Evolutionary conservation across 2,329 filamentous ascomycete genomes (phyloP), one percentile per base, ranked within the genome.

Genomic region (Xylariaceae sp.): DNA sequence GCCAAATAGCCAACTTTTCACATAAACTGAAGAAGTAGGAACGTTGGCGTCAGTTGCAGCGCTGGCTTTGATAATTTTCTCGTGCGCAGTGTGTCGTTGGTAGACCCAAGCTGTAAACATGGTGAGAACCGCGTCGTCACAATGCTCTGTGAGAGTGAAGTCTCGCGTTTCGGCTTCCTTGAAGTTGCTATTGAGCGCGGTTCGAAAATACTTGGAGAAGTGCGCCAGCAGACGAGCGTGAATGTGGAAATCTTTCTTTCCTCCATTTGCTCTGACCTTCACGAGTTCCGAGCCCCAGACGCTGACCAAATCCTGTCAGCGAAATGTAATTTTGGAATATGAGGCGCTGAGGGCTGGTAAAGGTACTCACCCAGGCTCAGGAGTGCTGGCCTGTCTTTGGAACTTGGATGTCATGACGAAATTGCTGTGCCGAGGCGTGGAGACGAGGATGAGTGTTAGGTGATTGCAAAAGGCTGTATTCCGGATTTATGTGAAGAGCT

Each of bases 131-230:
- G 11, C 18, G 5, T 41, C 42, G 42, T 36, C 19, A 32, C 32
- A 45, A 18, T 45, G 31, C 19, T 45, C 35, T 12, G 32, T 36
- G 14, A 47, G 33, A 7, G n/a, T 11, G 14, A 35, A 33, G 7
- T 14, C 19, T 5, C 11, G 27, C 17, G 14, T 32, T 39, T 10
- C 6, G 18, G 30, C 30, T 11, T 36, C 32, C 27, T 11, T 3
- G 15, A 42, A 27, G 11, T 39, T 12, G 22, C 10, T 33, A 19
- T 53, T 42, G 14, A 55, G 39, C 6, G 6, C 40, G 14, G 35
- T 32, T 11, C 22, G 40, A 36, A 53, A 56, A 35, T 53, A 53
- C 6, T 39, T 38, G 9, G 53, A 56, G 38, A 48, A 17, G 11
- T 41, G 12, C 2, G 45, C 40, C 3, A 53, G 43, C 6, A 51